These are phyloP conservation scores for Agaricus blazei DNA, from an alignment of 768 basidiomycete species.

Conservation along the genomic window DNA sequence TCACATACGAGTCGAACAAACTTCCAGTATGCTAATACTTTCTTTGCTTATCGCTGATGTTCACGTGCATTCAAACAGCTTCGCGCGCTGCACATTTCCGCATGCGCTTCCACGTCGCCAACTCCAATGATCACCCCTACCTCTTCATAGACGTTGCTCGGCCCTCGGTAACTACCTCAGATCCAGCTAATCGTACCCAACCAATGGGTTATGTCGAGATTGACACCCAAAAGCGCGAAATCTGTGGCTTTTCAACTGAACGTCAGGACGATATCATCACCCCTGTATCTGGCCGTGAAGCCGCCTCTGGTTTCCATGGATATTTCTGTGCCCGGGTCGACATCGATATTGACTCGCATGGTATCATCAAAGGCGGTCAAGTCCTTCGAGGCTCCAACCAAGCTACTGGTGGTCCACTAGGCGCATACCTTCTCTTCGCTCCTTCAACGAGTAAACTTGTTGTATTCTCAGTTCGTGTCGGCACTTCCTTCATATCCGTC, in stretches of 20 bases:
- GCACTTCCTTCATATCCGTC: constrained; percentile 70
- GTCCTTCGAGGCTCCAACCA: constrained; percentile 20
- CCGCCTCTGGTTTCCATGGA: constrained; percentile 39
- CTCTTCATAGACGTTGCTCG: constrained; percentile 66
- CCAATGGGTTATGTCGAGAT: constrained; percentile 50
- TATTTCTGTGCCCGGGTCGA: constrained; percentile 62
- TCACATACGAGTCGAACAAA: constrained; percentile 50
- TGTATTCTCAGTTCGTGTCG: constrained; percentile 51
- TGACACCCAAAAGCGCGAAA: constrained; percentile 36
- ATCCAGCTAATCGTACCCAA: constrained; percentile 40
- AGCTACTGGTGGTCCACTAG: constrained; percentile 39
- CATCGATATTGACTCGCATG: constrained; percentile 33
- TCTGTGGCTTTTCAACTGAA: constrained; percentile 12
- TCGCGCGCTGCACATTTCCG: constrained; percentile 73
- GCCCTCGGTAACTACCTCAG: constrained; percentile 53
- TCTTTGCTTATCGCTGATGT: neutral
- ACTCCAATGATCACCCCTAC: constrained; percentile 36
- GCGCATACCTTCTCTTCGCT: constrained; percentile 48
- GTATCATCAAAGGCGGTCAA: constrained; percentile 44
- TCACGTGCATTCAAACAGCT: constrained; percentile 32
- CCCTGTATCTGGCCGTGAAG: constrained; percentile 37
- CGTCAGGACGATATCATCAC: constrained; percentile 42
- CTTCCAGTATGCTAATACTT: constrained; percentile 44
- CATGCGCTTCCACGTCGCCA: constrained; percentile 49
- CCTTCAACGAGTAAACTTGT: constrained; percentile 13